Evolutionary conservation across 495 filamentous ascomycete genomes (phyloP).

Genomic region (Penicillium psychrofluorescens): DNA sequence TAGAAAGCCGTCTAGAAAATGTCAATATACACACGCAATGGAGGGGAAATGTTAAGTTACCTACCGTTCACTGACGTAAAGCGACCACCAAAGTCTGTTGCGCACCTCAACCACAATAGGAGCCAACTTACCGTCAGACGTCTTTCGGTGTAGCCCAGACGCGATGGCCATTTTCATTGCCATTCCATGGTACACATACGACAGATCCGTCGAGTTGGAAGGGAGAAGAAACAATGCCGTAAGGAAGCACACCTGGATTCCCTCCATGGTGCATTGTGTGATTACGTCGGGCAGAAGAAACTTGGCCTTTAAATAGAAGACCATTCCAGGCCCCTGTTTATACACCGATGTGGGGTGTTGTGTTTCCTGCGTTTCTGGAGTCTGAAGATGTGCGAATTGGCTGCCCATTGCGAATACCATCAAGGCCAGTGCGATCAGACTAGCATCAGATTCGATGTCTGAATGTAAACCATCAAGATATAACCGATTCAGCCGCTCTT

Average conservation of each 20-base stretch:
- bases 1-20: too few species aligned
- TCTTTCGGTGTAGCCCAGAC: constrained; percentile 10
- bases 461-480: too few species aligned
- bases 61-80: too few species aligned
- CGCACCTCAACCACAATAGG: constrained; percentile 1
- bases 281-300: constrained; percentile 9
- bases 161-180: constrained; percentile 11
- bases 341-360: background rate
- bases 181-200: constrained; percentile 9
- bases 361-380: background rate
- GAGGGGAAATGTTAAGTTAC: too few species aligned
- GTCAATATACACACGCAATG: too few species aligned
- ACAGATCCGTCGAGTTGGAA: constrained; percentile 7
- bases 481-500: too few species aligned
- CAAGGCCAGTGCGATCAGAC: too few species aligned
- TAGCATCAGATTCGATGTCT: too few species aligned
- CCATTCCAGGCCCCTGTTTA: constrained; percentile 5
- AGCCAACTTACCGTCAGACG: background rate
- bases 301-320: constrained; percentile 4
- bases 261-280: constrained; percentile 7
- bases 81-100: constrained; percentile 9
- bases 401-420: constrained; percentile 15
- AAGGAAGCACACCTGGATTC: constrained; percentile 9
- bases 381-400: constrained; percentile 15
- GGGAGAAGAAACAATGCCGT: constrained; percentile 9